Percentiles rank a stretch among this genome's conserved stretches.
These are phyloP conservation scores for Cyclostephanos invisitatus DNA, from an alignment of 108 stramenopile species.

Conservation along the genomic window DNA sequence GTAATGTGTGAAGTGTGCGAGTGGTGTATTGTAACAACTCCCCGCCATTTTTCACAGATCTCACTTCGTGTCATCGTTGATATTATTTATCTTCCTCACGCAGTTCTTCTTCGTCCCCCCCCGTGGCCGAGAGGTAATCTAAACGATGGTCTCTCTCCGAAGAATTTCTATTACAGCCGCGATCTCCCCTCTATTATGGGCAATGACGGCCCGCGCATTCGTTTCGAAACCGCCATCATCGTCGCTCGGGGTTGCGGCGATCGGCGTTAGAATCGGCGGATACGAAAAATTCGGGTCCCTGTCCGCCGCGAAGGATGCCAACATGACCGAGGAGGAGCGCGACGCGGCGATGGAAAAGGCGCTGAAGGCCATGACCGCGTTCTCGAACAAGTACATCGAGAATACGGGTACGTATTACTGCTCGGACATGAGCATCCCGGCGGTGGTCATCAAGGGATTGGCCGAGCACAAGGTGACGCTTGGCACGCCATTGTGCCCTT, in stretches of 20 bases:
- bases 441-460: constrained; percentile 87
- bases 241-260: background rate
- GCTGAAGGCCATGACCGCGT: constrained; percentile 81
- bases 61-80: too few relatives aligned
- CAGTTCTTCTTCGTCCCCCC: too few relatives aligned
- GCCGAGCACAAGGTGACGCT: constrained; percentile 88
- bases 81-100: too few relatives aligned
- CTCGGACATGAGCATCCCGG: constrained; percentile 70
- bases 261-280: background rate
- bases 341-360: constrained; percentile 69
- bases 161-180: background rate
- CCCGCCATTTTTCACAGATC: too few relatives aligned
- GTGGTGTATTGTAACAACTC: too few relatives aligned
- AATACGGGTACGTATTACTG: constrained; percentile 76
- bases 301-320: constrained; percentile 45
- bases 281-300: constrained; percentile 1
- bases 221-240: background rate
- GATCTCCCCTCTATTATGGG: constrained; percentile 13
- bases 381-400: constrained; percentile 80
- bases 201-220: background rate
- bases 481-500: constrained; percentile 89
- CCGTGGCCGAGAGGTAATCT: background rate
- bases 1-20: too few relatives aligned
- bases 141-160: background rate
- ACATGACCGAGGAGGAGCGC: constrained; percentile 62